phyloP scores from a whole-genome alignment of 192 early-diverging fungal species.

The Backusella liffmaniae region DNA sequence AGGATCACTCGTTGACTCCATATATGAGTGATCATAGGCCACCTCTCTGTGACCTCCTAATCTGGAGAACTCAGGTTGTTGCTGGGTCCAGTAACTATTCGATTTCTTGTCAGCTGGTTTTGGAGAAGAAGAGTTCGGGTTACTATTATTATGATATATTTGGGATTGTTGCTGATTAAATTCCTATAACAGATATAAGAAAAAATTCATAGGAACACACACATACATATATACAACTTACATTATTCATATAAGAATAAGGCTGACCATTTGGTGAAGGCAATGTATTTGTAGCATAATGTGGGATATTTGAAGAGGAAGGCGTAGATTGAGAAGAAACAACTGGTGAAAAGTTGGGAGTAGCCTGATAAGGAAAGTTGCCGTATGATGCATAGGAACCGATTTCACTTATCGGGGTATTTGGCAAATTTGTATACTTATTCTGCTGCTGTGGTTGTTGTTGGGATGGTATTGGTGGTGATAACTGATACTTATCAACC shows the following conservation, averaged over 20 bases:
- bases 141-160: not conserved
- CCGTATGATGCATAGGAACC: not conserved
- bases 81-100: conserved; percentile 3
- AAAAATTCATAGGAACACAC: not conserved
- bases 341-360: not conserved
- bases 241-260: conserved; percentile 1
- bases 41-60: conserved; percentile 5
- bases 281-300: not conserved
- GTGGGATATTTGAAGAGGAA: not conserved
- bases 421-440: conserved; percentile 15
- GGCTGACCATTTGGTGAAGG: not conserved
- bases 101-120: not conserved
- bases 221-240: not conserved
- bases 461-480: not conserved
- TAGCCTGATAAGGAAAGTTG: conserved; percentile 12
- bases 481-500: not conserved
- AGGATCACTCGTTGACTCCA: conserved; percentile 3
- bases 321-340: conserved; percentile 8
- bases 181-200: not conserved
- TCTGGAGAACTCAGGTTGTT: not conserved
- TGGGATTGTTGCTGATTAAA: not conserved
- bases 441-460: not conserved
- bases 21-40: not conserved
- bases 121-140: not conserved
- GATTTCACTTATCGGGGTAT: conserved; percentile 17